Base-by-base conservation (phyloP, 495 filamentous ascomycete species). In the Aspergillus heteromorphus region DNA sequence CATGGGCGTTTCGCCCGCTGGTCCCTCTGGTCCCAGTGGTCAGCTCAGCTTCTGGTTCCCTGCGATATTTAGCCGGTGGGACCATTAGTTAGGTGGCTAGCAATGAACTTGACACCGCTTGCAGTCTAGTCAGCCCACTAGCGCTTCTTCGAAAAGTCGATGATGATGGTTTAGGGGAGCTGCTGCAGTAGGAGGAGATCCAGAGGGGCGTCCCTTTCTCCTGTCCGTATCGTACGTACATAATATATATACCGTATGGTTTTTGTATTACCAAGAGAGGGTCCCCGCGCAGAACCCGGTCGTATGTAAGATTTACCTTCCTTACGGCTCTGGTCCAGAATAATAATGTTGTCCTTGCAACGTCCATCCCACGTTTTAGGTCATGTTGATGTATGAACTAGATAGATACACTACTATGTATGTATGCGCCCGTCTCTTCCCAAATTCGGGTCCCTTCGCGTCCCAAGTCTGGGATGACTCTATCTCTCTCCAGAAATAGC, bases 51-150 rank as follows among this genome's bases (percentile, higher is more conserved):
- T 38, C 34, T 38, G 34, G 34, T n/a, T 38, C 34, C 8, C 34
- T 38, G n/a, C 49, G 55, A 21, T 6, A 29, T 53, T 51, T 48
- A 59, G 52, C 34, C 21, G 29, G 45, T 56, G 55, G 53, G 49
- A 54, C 50, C 53, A 51, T 42, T 41, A 27, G 38, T n/a, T n/a
- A n/a, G n/a, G n/a, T n/a, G n/a, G n/a, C n/a, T 36, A 36, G 47
- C 53, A 51, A 25, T 29, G 47, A 40, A 29, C 11, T 48, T 55
- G 52, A 49, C 48, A 52, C 57, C 52, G 57, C 53, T 59, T 59
- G 48, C 57, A 55, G 57, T 48, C 34, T 48, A 57, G 55, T 20
- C 29, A 16, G n/a, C 13, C 29, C 41, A 30, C 49, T 51, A 51
- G 49, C 17, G 49, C 40, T 51, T 51, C 49, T 51, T 42, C 51